Base-by-base conservation (phyloP, 2,329 filamentous ascomycete species). In the Fusarium tanahbumbuense region DNA sequence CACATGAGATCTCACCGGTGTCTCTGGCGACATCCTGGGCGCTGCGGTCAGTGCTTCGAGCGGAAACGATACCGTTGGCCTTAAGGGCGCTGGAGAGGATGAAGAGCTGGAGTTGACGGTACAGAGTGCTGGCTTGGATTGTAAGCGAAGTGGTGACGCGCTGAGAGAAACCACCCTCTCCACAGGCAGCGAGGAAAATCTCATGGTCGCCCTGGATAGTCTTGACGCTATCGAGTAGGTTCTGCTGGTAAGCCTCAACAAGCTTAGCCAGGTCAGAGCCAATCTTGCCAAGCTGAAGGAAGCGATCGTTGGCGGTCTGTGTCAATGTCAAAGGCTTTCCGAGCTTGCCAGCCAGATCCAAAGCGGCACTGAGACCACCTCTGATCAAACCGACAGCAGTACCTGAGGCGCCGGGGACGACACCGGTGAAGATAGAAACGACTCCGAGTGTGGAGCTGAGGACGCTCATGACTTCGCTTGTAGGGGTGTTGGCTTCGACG, bases 121-220 rank as follows among this genome's bases (percentile, higher is more conserved):
- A 66, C 0, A 66, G 23, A 12, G 63, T 66, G 15, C 22, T 66
- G 12, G 63, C 54, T 22, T 66, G 63, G 1, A 66, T 66, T 2
- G 63, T 66, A 5, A 66, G 63, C 2, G 63, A 66, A 8, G 63
- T 66, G 9, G 61, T 66, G 7, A 66, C 63, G 0, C 63, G 47
- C 25, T 66, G 63, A n/a, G 63, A 66, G 42, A 66, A 66, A 2
- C 63, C 63, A 18, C 63, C 63, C 0, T 66, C 63, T 1, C 23
- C 7, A 5, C 63, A 66, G 15, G 61, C 61, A 2, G 63, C 63
- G 9, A 66, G 44, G 25, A 66, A 66, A 0, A 66, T 10, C 1
- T 49, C 6, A 8, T 13, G 61, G 16, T 66, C 48, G 1, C 63
- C 63, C n/a, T 66, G 63, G 2, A 66, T 56, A 15, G 18, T 16